A percentile compares a stretch with the other conserved stretches of the same genome.
These are phyloP conservation scores for Beauveria pseudobassiana DNA, from an alignment of 2,329 filamentous ascomycete genomes.

Conservation along the genomic window DNA sequence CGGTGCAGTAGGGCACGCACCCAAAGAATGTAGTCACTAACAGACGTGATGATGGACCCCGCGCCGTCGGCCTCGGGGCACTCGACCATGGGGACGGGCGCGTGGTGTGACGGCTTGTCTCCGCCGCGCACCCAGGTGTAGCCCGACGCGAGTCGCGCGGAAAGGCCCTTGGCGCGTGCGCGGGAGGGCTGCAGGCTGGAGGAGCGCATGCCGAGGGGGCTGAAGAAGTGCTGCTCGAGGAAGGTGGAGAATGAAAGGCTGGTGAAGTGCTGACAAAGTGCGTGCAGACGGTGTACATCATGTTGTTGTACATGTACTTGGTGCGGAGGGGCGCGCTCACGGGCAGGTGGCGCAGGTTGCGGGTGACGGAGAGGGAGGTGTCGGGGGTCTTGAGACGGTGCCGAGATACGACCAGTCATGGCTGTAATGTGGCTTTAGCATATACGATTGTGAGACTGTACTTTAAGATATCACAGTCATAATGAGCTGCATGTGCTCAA, in stretches of 20 bases:
- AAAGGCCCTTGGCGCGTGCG: slow-evolving; percentile 15
- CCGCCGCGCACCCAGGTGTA: slow-evolving; percentile 15
- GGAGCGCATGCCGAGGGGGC: slow-evolving; percentile 20
- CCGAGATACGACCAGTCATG: slow-evolving; percentile 21
- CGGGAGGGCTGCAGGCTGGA: slow-evolving; percentile 18
- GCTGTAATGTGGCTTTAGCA: slow-evolving; percentile 10
- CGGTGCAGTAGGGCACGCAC: slow-evolving; percentile 21
- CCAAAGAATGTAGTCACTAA: slow-evolving; percentile 23
- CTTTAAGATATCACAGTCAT: too few species aligned
- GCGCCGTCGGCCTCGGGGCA: slow-evolving; percentile 23
- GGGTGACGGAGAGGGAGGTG: slow-evolving; percentile 17
- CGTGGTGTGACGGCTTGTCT: not conserved
- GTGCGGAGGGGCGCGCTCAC: slow-evolving; percentile 17
- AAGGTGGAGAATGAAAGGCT: slow-evolving; percentile 17
- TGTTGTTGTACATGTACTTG: slow-evolving; percentile 21
- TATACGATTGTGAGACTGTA: too few species aligned
- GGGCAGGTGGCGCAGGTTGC: slow-evolving; percentile 22
- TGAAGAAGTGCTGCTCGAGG: slow-evolving; percentile 18
- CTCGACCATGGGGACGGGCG: slow-evolving; percentile 8
- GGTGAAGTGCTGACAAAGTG: slow-evolving; percentile 19
- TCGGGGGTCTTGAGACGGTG: slow-evolving; percentile 14
- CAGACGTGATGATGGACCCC: slow-evolving; percentile 22
- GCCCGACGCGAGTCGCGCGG: slow-evolving; percentile 15
- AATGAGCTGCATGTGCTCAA: too few species aligned
- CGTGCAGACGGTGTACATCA: slow-evolving; percentile 22